Evolutionary conservation across 163 green algal genomes (phyloP).

Genomic region (Chlamydomonas reinhardtii): DNA sequence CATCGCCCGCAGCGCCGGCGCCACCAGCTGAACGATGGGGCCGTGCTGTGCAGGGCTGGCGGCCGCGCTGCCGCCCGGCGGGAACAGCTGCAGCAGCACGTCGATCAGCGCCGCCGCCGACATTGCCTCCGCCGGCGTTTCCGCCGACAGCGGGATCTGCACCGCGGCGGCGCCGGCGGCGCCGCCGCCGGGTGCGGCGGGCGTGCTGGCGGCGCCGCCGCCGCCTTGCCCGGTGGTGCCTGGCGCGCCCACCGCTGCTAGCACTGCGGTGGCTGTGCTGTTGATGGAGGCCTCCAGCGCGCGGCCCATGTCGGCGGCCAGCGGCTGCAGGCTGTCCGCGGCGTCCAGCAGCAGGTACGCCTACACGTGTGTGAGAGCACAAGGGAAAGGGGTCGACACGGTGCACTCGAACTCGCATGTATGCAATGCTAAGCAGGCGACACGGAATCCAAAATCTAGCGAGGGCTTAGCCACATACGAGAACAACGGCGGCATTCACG

Average conservation of each 20-base stretch:
- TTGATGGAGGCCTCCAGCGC: conserved; percentile 41
- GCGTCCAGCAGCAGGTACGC: conserved; percentile 59
- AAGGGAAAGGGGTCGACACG: too few species aligned
- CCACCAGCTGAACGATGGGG: conserved; percentile 58
- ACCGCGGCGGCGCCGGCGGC: conserved; percentile 1
- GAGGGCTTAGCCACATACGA: too few species aligned
- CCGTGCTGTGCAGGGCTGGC: conserved; percentile 12
- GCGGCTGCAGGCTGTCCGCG: conserved; percentile 47
- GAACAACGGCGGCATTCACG: too few species aligned
- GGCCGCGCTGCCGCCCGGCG: conserved; percentile 14
- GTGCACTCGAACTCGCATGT: too few species aligned
- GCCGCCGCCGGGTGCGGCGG: neutral
- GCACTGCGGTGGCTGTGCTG: conserved; percentile 7
- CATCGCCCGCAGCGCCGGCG: conserved; percentile 55
- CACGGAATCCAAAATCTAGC: too few species aligned
- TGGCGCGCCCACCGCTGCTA: neutral
- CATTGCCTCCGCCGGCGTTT: conserved; percentile 44
- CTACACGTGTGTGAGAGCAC: neutral
- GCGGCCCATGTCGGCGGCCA: conserved; percentile 58
- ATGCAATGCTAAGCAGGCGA: too few species aligned
- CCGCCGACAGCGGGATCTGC: conserved; percentile 26
- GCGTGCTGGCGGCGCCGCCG: neutral
- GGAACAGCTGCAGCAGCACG: conserved; percentile 69
- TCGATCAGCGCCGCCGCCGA: conserved; percentile 70
- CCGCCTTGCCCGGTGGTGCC: neutral